Base-by-base conservation (phyloP, 2,329 filamentous ascomycete genomes). In the Aspergillus sp. region DNA sequence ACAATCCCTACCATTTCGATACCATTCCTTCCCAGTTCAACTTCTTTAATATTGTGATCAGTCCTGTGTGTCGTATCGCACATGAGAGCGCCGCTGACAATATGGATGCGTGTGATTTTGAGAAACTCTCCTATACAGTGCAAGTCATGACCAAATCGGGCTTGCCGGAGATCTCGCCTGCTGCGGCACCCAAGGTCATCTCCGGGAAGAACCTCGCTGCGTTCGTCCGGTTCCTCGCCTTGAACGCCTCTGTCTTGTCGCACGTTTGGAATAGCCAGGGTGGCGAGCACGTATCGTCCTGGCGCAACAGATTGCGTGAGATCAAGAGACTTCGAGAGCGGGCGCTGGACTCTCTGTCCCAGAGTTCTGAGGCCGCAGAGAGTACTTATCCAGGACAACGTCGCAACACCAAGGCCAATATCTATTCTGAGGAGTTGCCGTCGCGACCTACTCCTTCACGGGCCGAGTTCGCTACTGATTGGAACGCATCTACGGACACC, bases 11-110 rank as follows among this genome's bases (percentile, higher is more conserved):
- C 75, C 82, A 83, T 49, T 95, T 96, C 67, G 84, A 96, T 67
- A 96, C 90, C 0, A 95, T 99, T 62, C 90, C 90, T 0, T 95
- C 91, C 0, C 88, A 93, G 52, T 96, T 99, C 78, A 97, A 96
- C 67, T 96, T 89, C 66, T 91, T 99, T 67, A 91, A 96, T 68
- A 97, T 99, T 63, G 88, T 97, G 62, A 93, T 99, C 65, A 90
- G 89, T 2, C 94, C 94, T 56, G 92, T 90, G 64, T 64, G 66
- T 49, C 67, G 66, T 24, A 64, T 72, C 41, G 63, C 70, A 17
- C 57, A 62, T 44, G 70, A 73, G 13, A 67, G 69, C 14, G 71
- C 70, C 22, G 65, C 70, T 54, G 69, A 67, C 20, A 69, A 75
- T 16, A 49, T 60, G 17, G 56, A 63, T 24, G 55, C 61, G 14